A percentile compares a stretch with the other conserved stretches of the same genome.
Conservation (phyloP, 306 rosid genomes). For the Prunus dulcis region DNA sequence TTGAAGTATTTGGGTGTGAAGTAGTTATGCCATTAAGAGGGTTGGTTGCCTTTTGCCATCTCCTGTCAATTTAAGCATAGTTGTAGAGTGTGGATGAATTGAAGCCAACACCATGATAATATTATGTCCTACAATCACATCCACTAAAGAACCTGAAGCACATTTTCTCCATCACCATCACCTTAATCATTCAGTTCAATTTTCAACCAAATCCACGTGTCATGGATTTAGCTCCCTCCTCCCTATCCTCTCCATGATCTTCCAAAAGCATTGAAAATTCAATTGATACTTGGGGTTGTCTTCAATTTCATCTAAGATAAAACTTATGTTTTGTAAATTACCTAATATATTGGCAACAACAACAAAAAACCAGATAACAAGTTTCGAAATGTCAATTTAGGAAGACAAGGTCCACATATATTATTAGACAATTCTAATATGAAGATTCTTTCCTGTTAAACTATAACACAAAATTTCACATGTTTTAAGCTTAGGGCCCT, state of each 20-base stretch:
- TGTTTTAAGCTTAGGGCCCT: no score
- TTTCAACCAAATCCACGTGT: neutral
- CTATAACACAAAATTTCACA: no score
- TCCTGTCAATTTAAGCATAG: conserved; percentile 29
- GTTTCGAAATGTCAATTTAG: neutral
- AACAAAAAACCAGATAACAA: no score
- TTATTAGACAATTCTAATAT: no score
- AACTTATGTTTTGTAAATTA: neutral
- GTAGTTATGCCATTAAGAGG: conserved; percentile 48
- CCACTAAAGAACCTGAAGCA: conserved; percentile 20
- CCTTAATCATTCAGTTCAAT: neutral
- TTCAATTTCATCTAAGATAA: no score
- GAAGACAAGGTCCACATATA: neutral
- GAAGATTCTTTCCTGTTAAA: no score
- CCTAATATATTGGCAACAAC: no score
- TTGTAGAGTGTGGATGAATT: conserved; percentile 15
- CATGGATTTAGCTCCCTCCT: neutral
- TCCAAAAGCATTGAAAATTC: no score
- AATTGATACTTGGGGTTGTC: no score
- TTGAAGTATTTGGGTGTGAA: neutral
- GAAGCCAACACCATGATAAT: conserved; percentile 16
- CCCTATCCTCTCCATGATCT: no score
- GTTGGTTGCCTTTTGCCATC: conserved; percentile 51
- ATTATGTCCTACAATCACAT: conserved; percentile 8
- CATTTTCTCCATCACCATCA: conserved; percentile 11